Conservation (phyloP, 805 yeast species). For the Cyberlindnera meyerae region DNA sequence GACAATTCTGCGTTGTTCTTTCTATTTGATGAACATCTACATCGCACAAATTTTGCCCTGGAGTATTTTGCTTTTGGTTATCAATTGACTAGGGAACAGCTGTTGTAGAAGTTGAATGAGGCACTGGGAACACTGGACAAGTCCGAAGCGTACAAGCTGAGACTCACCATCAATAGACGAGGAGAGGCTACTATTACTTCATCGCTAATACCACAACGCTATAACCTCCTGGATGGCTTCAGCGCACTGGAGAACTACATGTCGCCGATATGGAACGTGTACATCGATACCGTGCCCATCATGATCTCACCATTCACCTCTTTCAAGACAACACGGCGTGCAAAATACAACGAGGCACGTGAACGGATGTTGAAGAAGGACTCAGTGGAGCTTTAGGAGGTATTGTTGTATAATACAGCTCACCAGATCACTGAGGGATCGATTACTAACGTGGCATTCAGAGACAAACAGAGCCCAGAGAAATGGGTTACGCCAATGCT, state of each 20-base stretch:
- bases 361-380: constrained; percentile 33
- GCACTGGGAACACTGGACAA: constrained; percentile 30
- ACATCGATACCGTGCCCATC: constrained; percentile 50
- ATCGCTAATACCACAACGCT: constrained; percentile 28
- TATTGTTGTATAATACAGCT: constrained; percentile 58
- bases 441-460: constrained; percentile 72
- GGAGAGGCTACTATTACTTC: constrained; percentile 37
- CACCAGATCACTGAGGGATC: constrained; percentile 74
- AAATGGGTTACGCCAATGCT: constrained; percentile 81
- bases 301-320: constrained; percentile 73
- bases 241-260: constrained; percentile 23
- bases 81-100: constrained; percentile 35
- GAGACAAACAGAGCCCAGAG: constrained; percentile 26
- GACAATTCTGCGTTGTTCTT: constrained; percentile 40
- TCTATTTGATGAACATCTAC: constrained; percentile 58
- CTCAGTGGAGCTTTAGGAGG: constrained; percentile 48
- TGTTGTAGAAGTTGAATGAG: constrained; percentile 39
- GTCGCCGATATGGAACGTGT: constrained; percentile 49
- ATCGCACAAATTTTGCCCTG: constrained; percentile 51
- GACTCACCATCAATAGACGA: constrained; percentile 37
- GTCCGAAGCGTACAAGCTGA: constrained; percentile 39
- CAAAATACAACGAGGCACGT: constrained; percentile 60
- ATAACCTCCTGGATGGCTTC: constrained; percentile 28
- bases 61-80: constrained; percentile 48
- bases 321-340: constrained; percentile 77